phyloP scores from a whole-genome alignment of 2,329 filamentous ascomycete species.

The Taxawa tesnikishii region DNA sequence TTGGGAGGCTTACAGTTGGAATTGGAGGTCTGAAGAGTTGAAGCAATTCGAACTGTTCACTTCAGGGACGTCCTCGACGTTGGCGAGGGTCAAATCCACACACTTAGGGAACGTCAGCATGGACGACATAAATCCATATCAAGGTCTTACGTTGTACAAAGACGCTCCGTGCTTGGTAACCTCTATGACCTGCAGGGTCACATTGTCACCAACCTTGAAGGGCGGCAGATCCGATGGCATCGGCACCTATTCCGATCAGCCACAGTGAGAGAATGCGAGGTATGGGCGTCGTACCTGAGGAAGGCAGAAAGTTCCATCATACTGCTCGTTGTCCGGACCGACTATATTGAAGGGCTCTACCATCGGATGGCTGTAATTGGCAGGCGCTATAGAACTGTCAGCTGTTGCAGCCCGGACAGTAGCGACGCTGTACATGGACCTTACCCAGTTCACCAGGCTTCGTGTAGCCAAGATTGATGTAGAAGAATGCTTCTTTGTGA shows the following conservation, averaged over 20 bases:
- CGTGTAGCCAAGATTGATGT: conserved; percentile 78
- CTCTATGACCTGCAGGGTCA: conserved; percentile 81
- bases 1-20: too few species aligned
- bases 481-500: conserved; percentile 69
- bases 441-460: conserved; percentile 9
- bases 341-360: conserved; percentile 68
- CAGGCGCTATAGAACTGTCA: conserved; percentile 39
- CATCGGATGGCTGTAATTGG: conserved; percentile 80
- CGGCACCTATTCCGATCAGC: too few species aligned
- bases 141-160: too few species aligned
- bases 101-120: conserved; percentile 46
- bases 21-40: conserved; percentile 67
- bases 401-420: too few species aligned
- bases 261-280: too few species aligned
- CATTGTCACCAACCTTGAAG: conserved; percentile 71
- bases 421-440: not conserved
- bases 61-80: conserved; percentile 59
- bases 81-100: conserved; percentile 85
- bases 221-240: too few species aligned
- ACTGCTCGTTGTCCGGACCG: conserved; percentile 70
- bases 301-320: conserved; percentile 69
- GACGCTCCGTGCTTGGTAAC: conserved; percentile 70
- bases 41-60: conserved; percentile 79
- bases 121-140: too few species aligned
- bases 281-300: too few species aligned